Evolutionary conservation across 192 early-diverging fungal genomes (phyloP).

Genomic region (Coemansia sp.): DNA sequence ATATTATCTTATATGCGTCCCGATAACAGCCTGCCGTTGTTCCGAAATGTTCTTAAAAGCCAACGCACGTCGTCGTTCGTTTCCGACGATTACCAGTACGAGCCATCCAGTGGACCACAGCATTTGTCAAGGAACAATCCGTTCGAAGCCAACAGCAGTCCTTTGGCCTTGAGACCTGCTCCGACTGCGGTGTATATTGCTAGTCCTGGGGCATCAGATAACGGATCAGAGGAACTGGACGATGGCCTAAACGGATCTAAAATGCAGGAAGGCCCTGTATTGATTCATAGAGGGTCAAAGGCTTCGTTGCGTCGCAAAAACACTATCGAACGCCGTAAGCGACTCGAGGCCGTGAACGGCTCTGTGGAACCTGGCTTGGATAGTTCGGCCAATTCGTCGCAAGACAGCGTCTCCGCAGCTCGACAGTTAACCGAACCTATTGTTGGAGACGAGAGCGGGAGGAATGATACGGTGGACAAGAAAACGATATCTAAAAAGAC

Average conservation of each 20-base stretch:
- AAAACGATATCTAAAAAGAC: slow-evolving; percentile 7
- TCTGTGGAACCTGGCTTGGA: not conserved
- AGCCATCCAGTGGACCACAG: slow-evolving; percentile 18
- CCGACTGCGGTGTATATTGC: slow-evolving; percentile 37
- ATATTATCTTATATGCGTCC: slow-evolving; percentile 43
- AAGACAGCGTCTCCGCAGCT: not conserved
- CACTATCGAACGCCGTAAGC: slow-evolving; percentile 42
- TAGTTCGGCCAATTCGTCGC: slow-evolving; percentile 10
- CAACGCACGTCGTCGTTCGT: slow-evolving; percentile 42
- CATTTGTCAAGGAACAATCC: slow-evolving; percentile 18
- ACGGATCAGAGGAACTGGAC: slow-evolving; percentile 2
- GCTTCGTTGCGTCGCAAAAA: slow-evolving; percentile 53
- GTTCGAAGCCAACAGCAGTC: slow-evolving; percentile 15
- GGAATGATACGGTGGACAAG: not conserved
- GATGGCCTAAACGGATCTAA: slow-evolving; percentile 8
- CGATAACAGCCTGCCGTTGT: slow-evolving; percentile 31
- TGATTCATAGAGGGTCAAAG: slow-evolving; percentile 55
- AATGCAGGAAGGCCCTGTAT: slow-evolving; percentile 25
- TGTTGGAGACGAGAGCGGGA: not conserved
- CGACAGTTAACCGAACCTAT: not conserved
- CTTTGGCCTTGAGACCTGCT: not conserved
- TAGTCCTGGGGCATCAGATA: not conserved
- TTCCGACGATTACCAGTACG: slow-evolving; percentile 52
- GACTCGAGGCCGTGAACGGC: not conserved
- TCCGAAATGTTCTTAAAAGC: slow-evolving; percentile 18